Conservation (phyloP, 208 protist genomes). For the Trypanosoma melophagium region DNA sequence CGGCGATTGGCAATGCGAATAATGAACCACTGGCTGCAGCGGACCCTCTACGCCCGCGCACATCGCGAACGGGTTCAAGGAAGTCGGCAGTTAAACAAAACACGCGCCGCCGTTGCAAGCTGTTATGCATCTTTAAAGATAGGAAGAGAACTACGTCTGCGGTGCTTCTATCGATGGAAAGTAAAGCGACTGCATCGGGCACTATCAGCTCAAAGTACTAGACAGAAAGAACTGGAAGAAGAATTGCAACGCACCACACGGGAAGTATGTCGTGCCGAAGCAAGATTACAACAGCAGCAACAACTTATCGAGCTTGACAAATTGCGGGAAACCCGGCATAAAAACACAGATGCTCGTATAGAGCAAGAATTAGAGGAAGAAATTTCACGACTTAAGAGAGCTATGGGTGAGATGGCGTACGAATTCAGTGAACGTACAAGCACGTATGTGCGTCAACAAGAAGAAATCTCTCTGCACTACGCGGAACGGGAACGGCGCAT, state of each 20-base stretch:
- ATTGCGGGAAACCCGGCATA: background rate
- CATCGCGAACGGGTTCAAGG: background rate
- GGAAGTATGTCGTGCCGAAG: conserved; percentile 26
- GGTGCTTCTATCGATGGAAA: conserved; percentile 26
- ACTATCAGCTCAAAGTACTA: background rate
- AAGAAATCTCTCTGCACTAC: conserved; percentile 41
- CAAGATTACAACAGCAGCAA: conserved; percentile 32
- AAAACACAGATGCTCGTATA: conserved; percentile 21
- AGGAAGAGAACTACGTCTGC: background rate
- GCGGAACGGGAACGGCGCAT: conserved; percentile 34
- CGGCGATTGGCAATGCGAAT: conserved; percentile 5
- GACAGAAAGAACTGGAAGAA: background rate
- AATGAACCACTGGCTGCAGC: background rate
- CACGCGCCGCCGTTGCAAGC: background rate
- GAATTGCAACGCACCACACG: conserved; percentile 22
- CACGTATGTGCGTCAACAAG: conserved; percentile 61
- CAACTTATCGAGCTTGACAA: conserved; percentile 16
- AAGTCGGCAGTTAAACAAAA: background rate
- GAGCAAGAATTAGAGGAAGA: conserved; percentile 42
- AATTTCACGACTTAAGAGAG: conserved; percentile 33
- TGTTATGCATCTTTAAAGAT: background rate
- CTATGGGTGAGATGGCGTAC: conserved; percentile 52
- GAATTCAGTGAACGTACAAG: conserved; percentile 61
- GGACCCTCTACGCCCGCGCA: background rate
- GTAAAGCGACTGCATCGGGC: background rate